Evolutionary conservation across 768 basidiomycete genomes (phyloP).

Genomic region (Dacryopinax primogenitus): DNA sequence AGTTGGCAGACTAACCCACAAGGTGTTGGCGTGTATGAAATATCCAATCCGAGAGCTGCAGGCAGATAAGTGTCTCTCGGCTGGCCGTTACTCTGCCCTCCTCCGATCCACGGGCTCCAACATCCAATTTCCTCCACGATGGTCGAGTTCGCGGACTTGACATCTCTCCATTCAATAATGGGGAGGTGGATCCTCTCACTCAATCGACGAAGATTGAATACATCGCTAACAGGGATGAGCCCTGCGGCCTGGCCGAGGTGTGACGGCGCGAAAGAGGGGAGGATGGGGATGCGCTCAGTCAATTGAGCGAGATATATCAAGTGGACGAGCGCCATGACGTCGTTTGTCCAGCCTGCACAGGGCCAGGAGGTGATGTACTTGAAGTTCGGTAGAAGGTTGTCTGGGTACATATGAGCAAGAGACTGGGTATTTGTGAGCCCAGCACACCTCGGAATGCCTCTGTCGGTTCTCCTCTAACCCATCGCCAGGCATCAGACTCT

Average conservation of each 20-base stretch:
- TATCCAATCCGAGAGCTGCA: slow-evolving; percentile 4
- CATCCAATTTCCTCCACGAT: slow-evolving; percentile 28
- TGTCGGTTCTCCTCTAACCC: not conserved
- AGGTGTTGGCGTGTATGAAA: slow-evolving; percentile 7
- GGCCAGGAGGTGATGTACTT: slow-evolving; percentile 15
- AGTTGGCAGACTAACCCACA: slow-evolving; percentile 3
- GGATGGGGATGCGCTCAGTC: slow-evolving; percentile 43
- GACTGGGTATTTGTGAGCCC: not conserved
- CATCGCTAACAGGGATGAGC: slow-evolving; percentile 43
- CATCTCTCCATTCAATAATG: slow-evolving; percentile 50
- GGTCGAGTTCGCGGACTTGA: slow-evolving; percentile 34
- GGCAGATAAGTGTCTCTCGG: slow-evolving; percentile 5
- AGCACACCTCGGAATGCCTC: not conserved
- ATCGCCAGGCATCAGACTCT: not conserved
- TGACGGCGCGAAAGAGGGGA: slow-evolving; percentile 46
- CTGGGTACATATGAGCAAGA: not conserved
- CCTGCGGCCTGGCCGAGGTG: slow-evolving; percentile 38
- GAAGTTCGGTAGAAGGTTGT: slow-evolving; percentile 11
- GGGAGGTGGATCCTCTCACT: slow-evolving; percentile 34
- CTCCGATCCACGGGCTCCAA: slow-evolving; percentile 32
- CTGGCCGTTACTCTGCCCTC: slow-evolving; percentile 2
- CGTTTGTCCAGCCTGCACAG: slow-evolving; percentile 13
- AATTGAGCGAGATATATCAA: slow-evolving; percentile 43
- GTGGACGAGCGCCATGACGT: slow-evolving; percentile 13
- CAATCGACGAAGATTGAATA: slow-evolving; percentile 48